Conservation (phyloP, 2,329 filamentous ascomycete species). For the Aspergillus puulaauensis region DNA sequence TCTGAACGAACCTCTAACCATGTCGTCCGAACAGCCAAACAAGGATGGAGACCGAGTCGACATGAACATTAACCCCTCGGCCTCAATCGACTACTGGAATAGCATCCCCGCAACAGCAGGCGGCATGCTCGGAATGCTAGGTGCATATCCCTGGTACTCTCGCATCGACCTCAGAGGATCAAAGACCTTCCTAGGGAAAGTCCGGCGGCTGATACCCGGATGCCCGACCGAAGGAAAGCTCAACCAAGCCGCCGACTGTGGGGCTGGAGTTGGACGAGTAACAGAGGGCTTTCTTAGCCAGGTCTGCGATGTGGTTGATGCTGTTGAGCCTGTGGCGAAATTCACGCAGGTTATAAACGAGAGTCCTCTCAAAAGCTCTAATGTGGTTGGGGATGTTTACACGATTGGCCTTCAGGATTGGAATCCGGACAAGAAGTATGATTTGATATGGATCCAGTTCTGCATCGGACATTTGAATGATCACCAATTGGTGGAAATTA, state of each 20-base stretch:
- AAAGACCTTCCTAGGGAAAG: neutral
- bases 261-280: slow-evolving; percentile 76
- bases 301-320: slow-evolving; percentile 70
- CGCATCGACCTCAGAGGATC: neutral
- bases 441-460: neutral
- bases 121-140: neutral
- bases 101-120: neutral
- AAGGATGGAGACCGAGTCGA: neutral
- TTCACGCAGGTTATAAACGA: neutral
- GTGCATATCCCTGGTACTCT: neutral
- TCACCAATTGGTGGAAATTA: neutral
- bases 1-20: neutral
- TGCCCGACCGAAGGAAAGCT: neutral
- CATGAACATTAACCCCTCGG: neutral
- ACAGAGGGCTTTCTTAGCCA: slow-evolving; percentile 73
- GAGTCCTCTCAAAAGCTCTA: neutral
- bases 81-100: neutral
- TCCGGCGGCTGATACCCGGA: neutral
- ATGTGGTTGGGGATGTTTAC: neutral
- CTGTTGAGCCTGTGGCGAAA: slow-evolving; percentile 73
- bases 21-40: neutral
- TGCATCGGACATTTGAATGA: neutral
- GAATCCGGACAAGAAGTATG: neutral
- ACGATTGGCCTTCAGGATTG: neutral
- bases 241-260: slow-evolving; percentile 54